Percentiles rank a stretch among this genome's conserved stretches.
Conservation (phyloP, 108 stramenopile species). For the Aurantiochytrium sp. region DNA sequence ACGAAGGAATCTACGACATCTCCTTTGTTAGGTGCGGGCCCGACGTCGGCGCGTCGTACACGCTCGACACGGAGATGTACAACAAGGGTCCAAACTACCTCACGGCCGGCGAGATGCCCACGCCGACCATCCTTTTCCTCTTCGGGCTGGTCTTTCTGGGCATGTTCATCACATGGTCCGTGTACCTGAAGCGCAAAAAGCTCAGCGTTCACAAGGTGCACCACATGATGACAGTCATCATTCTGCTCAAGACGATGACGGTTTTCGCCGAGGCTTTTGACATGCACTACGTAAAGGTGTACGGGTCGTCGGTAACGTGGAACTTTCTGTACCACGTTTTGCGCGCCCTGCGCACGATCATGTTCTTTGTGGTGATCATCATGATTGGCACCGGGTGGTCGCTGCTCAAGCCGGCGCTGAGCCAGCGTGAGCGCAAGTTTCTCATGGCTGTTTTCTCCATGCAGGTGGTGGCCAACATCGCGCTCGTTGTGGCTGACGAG, state of each 20-base stretch:
- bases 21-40: constrained; percentile 68
- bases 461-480: constrained; percentile 89
- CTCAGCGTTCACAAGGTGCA: constrained; percentile 79
- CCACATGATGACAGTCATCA: constrained; percentile 78
- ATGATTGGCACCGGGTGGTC: constrained; percentile 92
- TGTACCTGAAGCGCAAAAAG: constrained; percentile 61
- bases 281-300: constrained; percentile 79
- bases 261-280: constrained; percentile 78
- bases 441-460: constrained; percentile 74
- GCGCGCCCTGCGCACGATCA: constrained; percentile 70
- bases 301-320: constrained; percentile 83
- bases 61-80: constrained; percentile 72
- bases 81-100: constrained; percentile 83
- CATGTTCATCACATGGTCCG: constrained; percentile 65
- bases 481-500: constrained; percentile 80
- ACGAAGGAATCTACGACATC: constrained; percentile 81
- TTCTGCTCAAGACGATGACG: constrained; percentile 74
- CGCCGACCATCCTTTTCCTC: constrained; percentile 75
- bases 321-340: constrained; percentile 73
- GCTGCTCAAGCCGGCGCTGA: constrained; percentile 87
- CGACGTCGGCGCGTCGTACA: constrained; percentile 59
- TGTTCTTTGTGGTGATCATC: constrained; percentile 86
- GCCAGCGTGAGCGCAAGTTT: constrained; percentile 75
- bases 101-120: constrained; percentile 78
- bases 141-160: constrained; percentile 70